These are phyloP conservation scores for Ziziphus jujuba DNA, from an alignment of 306 rosid genomes.

Conservation along the genomic window DNA sequence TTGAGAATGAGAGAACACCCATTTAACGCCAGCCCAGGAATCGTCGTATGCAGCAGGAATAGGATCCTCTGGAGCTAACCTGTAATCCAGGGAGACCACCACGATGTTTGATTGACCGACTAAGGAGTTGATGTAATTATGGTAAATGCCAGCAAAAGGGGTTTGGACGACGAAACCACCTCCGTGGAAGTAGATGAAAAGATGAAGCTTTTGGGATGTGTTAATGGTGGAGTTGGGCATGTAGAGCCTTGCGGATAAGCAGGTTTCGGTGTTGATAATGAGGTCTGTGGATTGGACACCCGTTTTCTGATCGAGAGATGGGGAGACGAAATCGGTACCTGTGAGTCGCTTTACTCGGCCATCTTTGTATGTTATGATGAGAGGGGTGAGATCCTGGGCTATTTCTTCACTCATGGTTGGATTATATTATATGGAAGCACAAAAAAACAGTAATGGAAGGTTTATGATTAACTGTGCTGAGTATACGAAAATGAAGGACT, in stretches of 20 bases:
- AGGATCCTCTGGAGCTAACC: slow-evolving; percentile 36
- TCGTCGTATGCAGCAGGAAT: slow-evolving; percentile 36
- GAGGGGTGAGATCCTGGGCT: slow-evolving; percentile 7
- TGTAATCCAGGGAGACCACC: slow-evolving; percentile 26
- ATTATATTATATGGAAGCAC: no score
- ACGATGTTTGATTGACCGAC: slow-evolving; percentile 28
- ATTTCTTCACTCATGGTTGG: not conserved
- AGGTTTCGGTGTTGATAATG: slow-evolving; percentile 14
- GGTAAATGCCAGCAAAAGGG: slow-evolving; percentile 20
- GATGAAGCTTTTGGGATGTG: slow-evolving; percentile 30
- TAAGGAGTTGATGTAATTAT: not conserved
- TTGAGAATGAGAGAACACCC: slow-evolving; percentile 20
- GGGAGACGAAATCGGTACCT: slow-evolving; percentile 14
- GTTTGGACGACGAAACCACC: slow-evolving; percentile 38
- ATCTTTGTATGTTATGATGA: slow-evolving; percentile 22
- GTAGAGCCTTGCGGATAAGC: slow-evolving; percentile 30
- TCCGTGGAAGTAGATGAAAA: slow-evolving; percentile 41
- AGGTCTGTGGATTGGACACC: slow-evolving; percentile 32
- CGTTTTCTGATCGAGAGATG: slow-evolving; percentile 10
- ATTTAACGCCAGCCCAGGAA: not conserved
- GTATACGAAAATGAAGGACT: no score
- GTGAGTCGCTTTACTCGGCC: slow-evolving; percentile 18
- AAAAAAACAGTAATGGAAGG: no score
- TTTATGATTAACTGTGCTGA: no score
- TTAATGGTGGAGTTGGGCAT: slow-evolving; percentile 15